Base-by-base conservation (phyloP, 352 stramenopile genomes). In the Pythium coloratum region DNA sequence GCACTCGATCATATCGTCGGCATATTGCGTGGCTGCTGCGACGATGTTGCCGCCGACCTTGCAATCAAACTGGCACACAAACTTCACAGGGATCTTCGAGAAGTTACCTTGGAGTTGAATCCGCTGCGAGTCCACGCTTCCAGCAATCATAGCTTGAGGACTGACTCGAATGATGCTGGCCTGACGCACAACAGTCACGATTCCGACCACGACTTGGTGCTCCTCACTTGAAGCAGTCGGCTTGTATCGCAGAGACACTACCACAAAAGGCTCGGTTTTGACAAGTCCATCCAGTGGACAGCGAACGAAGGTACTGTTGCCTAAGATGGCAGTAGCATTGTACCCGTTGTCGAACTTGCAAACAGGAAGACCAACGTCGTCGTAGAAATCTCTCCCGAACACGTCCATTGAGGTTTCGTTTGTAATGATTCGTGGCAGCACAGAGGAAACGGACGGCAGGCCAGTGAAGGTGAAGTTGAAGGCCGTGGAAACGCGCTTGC, bases 91-190 rank as follows among this genome's bases (percentile, higher is more conserved):
- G 9, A 32, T 6, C 14, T 50, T 46, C 7, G 65, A 50, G 55
- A 71, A 71, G 7, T 44, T 12, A 5, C 65, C 65, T 33, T 67
- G 50, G 0, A 71, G 10, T 12, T 64, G 44, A 3, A 71, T 20
- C 2, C 51, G 59, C 44, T 71, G 65, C 2, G 34, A 6, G 6
- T 38, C 13, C 7, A 40, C 33, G n/a, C 16, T 50, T 20, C 46
- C 18, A n/a, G 54, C 26, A 1, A 57, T 16, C 32, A 71, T 38
- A 18, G 58, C 64, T 16, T 26, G 30, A 3, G 64, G 64, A 40
- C 12, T 36, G 28, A 54, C 58, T 5, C 13, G 24, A 3, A 16
- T 58, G 34, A 71, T 67, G 6, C 5, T 26, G 5, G 34, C 54
- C 20, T 1, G 18, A 12, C 26, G 65, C 54, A 40, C 26, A 24